phyloP scores from a whole-genome alignment of 1,284 basidiomycete species.

The Ceratobasidium sp. region DNA sequence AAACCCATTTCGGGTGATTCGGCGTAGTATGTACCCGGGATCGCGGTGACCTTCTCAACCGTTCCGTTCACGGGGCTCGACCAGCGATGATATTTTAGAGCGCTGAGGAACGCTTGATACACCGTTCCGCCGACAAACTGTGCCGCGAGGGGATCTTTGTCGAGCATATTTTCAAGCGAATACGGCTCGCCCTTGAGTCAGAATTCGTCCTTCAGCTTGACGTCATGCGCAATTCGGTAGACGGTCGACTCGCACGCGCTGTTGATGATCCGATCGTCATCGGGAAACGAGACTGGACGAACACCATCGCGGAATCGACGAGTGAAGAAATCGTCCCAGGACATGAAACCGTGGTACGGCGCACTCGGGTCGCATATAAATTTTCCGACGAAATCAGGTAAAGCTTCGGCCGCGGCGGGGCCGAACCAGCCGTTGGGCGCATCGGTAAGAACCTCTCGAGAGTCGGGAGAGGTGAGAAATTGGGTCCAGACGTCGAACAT shows the following conservation, averaged over 20 bases:
- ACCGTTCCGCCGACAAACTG: constrained; percentile 67
- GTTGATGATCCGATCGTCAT: constrained; percentile 60
- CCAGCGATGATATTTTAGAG: constrained; percentile 70
- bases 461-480: constrained; percentile 64
- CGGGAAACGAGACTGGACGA: constrained; percentile 61
- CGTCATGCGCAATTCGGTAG: constrained; percentile 59
- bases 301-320: constrained; percentile 60
- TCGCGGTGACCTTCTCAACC: constrained; percentile 61
- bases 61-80: constrained; percentile 66
- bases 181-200: constrained; percentile 67
- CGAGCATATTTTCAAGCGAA: constrained; percentile 62
- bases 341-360: constrained; percentile 63
- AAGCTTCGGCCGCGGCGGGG: constrained; percentile 55
- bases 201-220: constrained; percentile 61
- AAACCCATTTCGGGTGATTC: constrained; percentile 52
- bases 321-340: constrained; percentile 72
- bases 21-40: constrained; percentile 69
- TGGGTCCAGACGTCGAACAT: constrained; percentile 65
- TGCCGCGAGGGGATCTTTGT: constrained; percentile 55
- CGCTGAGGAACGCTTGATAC: constrained; percentile 68
- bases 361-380: constrained; percentile 63
- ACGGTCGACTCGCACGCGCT: constrained; percentile 66
- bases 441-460: constrained; percentile 60
- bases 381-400: constrained; percentile 57
- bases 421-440: constrained; percentile 65